phyloP scores from a whole-genome alignment of 176 grass and related monocot genomes.

The Phoenix dactylifera region DNA sequence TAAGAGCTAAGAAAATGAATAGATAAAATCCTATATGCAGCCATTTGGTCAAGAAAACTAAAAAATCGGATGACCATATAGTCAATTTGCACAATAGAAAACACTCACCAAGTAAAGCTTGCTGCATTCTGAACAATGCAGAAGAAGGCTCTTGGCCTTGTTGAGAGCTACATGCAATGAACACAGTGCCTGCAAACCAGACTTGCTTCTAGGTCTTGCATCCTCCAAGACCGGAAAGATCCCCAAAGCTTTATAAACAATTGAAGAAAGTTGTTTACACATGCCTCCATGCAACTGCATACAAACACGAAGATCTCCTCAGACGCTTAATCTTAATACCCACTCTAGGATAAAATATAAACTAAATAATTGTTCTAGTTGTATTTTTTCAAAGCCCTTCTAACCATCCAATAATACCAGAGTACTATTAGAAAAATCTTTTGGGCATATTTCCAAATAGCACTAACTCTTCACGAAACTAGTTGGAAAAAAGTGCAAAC shows the following conservation, averaged over 20 bases:
- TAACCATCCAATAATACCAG: too few relatives aligned
- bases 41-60: too few relatives aligned
- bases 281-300: slow-evolving; percentile 68
- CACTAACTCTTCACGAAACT: too few relatives aligned
- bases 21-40: too few relatives aligned
- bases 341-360: too few relatives aligned
- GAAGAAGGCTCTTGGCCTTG: slow-evolving; percentile 29
- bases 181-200: slow-evolving; percentile 29
- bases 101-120: slow-evolving; percentile 34
- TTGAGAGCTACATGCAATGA: slow-evolving; percentile 24
- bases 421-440: too few relatives aligned
- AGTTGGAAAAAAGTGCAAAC: too few relatives aligned
- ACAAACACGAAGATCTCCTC: slow-evolving; percentile 17
- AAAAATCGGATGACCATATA: too few relatives aligned
- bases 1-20: too few relatives aligned
- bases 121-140: slow-evolving; percentile 34
- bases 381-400: too few relatives aligned
- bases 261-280: slow-evolving; percentile 49
- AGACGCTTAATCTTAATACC: not conserved
- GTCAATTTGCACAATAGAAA: not conserved
- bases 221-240: slow-evolving; percentile 32
- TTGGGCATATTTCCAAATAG: too few relatives aligned
- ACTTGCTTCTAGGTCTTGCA: slow-evolving; percentile 25
- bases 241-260: slow-evolving; percentile 24
- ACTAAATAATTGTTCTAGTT: too few relatives aligned